Percentiles rank a stretch among this genome's conserved stretches.
Conservation (phyloP, 352 stramenopile species). For the Phytopythium delawarense region DNA sequence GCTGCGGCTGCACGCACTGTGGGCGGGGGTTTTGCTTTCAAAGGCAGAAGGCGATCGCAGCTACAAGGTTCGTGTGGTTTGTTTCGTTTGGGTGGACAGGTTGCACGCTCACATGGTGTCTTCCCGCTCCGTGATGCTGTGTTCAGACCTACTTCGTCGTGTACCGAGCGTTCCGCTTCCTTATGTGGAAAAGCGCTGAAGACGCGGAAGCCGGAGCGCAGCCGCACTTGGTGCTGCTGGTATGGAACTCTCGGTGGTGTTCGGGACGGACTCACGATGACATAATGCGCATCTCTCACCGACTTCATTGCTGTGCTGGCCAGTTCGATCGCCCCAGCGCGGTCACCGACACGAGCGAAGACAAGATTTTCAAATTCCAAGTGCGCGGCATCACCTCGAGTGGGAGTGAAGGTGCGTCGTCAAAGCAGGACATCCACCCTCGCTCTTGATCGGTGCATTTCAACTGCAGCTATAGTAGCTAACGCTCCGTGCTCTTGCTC, state of each 20-base stretch:
- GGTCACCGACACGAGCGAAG: constrained; percentile 57
- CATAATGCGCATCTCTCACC: constrained; percentile 1
- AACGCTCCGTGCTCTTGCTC: constrained; percentile 1
- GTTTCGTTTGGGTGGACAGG: not conserved
- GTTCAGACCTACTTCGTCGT: constrained; percentile 48
- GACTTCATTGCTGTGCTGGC: not conserved
- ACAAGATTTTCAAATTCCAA: constrained; percentile 58
- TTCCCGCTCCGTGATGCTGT: constrained; percentile 11
- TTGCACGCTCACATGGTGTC: constrained; percentile 4
- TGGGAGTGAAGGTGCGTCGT: constrained; percentile 44
- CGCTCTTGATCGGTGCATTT: not conserved
- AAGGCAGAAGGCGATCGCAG: constrained; percentile 64
- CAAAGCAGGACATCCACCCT: not conserved
- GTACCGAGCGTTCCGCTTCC: constrained; percentile 72
- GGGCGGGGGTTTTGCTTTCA: constrained; percentile 50
- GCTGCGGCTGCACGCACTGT: constrained; percentile 70
- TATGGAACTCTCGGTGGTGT: constrained; percentile 17
- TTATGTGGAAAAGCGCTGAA: constrained; percentile 77
- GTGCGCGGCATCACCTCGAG: constrained; percentile 47
- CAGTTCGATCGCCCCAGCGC: constrained; percentile 68
- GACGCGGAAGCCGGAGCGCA: constrained; percentile 55
- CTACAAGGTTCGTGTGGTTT: constrained; percentile 43
- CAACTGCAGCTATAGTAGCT: not conserved
- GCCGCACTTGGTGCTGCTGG: constrained; percentile 56
- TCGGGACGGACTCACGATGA: not conserved